Evolutionary conservation across 140 eudicot genomes (phyloP).

Genomic region (Erigeron philadelphicus): DNA sequence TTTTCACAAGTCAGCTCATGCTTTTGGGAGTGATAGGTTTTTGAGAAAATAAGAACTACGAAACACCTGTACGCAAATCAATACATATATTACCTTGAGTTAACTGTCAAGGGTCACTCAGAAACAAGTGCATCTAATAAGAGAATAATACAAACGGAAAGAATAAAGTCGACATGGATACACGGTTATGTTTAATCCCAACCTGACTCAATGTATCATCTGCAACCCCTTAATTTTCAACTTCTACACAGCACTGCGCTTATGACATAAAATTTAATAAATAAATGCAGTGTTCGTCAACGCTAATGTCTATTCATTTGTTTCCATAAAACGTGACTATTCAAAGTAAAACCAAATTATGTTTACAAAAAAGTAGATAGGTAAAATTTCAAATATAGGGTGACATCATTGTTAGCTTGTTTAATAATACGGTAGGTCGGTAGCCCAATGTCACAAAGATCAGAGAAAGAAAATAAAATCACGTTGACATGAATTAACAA

Average conservation of each 20-base stretch:
- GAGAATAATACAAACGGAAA: too few species aligned
- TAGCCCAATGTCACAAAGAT: too few species aligned
- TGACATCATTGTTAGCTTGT: not conserved
- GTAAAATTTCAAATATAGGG: not conserved
- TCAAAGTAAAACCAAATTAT: not conserved
- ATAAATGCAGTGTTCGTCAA: not conserved
- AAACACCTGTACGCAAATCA: not conserved
- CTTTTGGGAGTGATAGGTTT: constrained; percentile 11
- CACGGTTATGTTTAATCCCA: too few species aligned
- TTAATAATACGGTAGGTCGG: not conserved
- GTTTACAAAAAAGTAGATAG: not conserved
- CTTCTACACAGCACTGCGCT: not conserved
- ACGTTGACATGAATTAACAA: not conserved
- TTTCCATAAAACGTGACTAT: not conserved
- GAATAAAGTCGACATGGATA: too few species aligned
- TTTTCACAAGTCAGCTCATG: constrained; percentile 13
- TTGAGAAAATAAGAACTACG: not conserved
- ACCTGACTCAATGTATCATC: too few species aligned
- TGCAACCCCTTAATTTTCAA: too few species aligned
- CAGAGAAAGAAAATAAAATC: too few species aligned
- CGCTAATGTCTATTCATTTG: not conserved
- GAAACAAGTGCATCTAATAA: too few species aligned
- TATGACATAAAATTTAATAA: not conserved
- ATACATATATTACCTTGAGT: not conserved
- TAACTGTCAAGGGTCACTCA: not conserved